Percentiles rank a stretch among this genome's conserved stretches.
phyloP scores from a whole-genome alignment of 208 protist species.

The Leishmania martiniquensis region DNA sequence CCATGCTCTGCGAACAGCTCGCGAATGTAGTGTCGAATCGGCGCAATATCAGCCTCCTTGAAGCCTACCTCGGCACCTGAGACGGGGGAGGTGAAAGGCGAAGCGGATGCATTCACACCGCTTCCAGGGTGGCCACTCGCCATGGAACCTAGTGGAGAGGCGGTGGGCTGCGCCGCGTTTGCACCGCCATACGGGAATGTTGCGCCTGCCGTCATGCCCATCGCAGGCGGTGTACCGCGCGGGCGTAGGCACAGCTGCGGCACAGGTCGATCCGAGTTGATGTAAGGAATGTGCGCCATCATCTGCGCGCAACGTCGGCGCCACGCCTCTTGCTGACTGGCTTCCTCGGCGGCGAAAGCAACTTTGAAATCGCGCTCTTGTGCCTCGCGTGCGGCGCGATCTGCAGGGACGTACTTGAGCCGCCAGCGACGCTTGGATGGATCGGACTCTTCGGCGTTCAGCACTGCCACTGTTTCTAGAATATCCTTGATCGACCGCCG shows the following conservation, averaged over 20 bases:
- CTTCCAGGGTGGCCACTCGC: not conserved
- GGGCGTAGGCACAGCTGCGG: constrained; percentile 38
- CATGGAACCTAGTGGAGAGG: not conserved
- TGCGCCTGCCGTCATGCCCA: not conserved
- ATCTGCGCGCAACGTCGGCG: constrained; percentile 41
- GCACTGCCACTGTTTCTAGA: constrained; percentile 49
- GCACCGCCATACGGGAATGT: constrained; percentile 17
- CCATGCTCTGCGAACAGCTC: constrained; percentile 79
- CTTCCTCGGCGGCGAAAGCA: constrained; percentile 46
- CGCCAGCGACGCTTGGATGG: constrained; percentile 67
- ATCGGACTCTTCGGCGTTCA: constrained; percentile 56
- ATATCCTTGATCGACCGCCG: constrained; percentile 69
- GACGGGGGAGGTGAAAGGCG: constrained; percentile 17
- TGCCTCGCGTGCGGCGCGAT: constrained; percentile 19
- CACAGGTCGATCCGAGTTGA: constrained; percentile 39
- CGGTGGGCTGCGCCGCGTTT: not conserved
- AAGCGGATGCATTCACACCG: constrained; percentile 1
- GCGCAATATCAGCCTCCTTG: constrained; percentile 50
- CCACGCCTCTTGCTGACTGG: constrained; percentile 58
- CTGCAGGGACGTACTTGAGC: constrained; percentile 53
- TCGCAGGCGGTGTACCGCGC: constrained; percentile 13
- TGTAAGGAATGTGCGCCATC: constrained; percentile 45
- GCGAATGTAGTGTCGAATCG: constrained; percentile 69
- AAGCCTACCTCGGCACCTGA: constrained; percentile 8
- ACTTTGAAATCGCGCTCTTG: constrained; percentile 31